Conservation (phyloP, 2,329 filamentous ascomycete genomes). For the Diaporthe caulivora region DNA sequence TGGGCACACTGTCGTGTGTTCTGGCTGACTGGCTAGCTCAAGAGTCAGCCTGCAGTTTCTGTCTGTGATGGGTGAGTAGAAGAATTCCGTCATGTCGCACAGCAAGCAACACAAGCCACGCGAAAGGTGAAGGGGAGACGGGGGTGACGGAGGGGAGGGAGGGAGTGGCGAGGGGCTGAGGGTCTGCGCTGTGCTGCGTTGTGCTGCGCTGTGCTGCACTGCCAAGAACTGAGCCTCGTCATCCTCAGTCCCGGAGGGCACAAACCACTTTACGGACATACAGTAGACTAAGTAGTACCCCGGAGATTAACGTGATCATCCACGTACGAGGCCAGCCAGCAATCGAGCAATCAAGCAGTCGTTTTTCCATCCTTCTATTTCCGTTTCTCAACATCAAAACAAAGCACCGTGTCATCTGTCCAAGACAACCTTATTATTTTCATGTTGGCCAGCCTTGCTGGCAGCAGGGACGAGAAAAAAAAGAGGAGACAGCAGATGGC, state of each 20-base stretch:
- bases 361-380: constrained; percentile 1
- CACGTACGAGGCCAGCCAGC: background rate
- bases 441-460: too few species aligned
- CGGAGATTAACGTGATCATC: constrained; percentile 11
- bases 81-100: constrained; percentile 21
- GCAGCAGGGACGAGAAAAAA: too few species aligned
- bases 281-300: background rate
- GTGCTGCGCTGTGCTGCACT: constrained; percentile 20
- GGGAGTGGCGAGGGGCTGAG: constrained; percentile 2
- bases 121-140: background rate
- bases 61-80: constrained; percentile 5
- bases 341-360: background rate
- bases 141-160: too few species aligned
- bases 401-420: background rate
- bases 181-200: constrained; percentile 1
- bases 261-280: constrained; percentile 10
- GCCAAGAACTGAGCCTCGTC: constrained; percentile 40
- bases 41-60: background rate
- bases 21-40: constrained; percentile 13
- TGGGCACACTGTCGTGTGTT: background rate
- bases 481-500: constrained; percentile 15
- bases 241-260: constrained; percentile 7
- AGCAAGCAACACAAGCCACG: constrained; percentile 9
- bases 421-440: constrained; percentile 11
- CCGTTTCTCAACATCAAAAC: constrained; percentile 12